Evolutionary conservation across 768 basidiomycete genomes (phyloP).

Genomic region (Asterophora lycoperdoides): DNA sequence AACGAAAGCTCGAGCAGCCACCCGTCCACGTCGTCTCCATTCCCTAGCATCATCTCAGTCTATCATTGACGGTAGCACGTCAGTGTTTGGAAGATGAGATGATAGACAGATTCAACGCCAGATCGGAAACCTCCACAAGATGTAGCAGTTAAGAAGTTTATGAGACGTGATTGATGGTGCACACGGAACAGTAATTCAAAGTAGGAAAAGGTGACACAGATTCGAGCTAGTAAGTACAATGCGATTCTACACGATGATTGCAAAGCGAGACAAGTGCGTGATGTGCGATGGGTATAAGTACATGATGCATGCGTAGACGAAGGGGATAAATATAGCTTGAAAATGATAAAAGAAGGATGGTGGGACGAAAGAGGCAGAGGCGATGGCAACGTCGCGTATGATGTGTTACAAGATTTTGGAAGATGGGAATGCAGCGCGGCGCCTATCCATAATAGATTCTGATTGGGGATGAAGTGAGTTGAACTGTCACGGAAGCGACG

Average conservation of each 20-base stretch:
- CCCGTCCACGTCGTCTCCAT: slow-evolving; percentile 39
- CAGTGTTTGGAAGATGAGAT: background rate
- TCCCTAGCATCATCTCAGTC: slow-evolving; percentile 56
- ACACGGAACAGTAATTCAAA: background rate
- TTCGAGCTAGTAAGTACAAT: background rate
- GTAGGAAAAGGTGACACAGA: background rate
- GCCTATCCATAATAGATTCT: slow-evolving; percentile 43
- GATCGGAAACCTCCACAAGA: background rate
- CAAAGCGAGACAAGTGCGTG: slow-evolving; percentile 11
- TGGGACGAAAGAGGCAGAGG: slow-evolving; percentile 7
- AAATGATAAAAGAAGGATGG: background rate
- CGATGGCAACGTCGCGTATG: slow-evolving; percentile 16
- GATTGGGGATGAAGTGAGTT: slow-evolving; percentile 5
- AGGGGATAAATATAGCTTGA: slow-evolving; percentile 12
- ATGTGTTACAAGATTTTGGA: slow-evolving; percentile 2
- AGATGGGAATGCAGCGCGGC: slow-evolving; percentile 1
- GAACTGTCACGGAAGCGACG: slow-evolving; percentile 8
- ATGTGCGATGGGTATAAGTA: slow-evolving; percentile 16
- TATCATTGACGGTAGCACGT: no score
- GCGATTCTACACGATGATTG: slow-evolving; percentile 14
- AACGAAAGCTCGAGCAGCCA: slow-evolving; percentile 59
- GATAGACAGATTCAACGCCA: background rate
- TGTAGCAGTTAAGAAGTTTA: background rate
- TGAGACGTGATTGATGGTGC: background rate
- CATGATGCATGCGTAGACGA: slow-evolving; percentile 8